Evolutionary conservation across 2,329 filamentous ascomycete species (phyloP), one percentile per base, ranked within the genome.

Genomic region (Fusarium oligoseptatum): DNA sequence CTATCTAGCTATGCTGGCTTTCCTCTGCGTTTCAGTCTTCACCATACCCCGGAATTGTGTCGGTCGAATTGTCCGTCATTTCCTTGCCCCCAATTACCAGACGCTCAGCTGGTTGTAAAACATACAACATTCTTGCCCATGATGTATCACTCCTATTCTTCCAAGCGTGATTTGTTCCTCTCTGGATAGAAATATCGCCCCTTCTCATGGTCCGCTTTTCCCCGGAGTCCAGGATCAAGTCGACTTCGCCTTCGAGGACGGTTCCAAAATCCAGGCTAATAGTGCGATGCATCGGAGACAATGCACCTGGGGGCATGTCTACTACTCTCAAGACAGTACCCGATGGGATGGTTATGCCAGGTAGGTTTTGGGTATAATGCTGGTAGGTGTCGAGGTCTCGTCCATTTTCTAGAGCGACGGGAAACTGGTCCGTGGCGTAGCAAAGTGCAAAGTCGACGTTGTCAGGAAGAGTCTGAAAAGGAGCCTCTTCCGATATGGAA

Each of bases 341-440:
- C 9, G 50, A 39, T 4, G 50, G n/a, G 24, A 65, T 58, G 14
- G 52, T 65, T 15, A 65, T 58, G 3, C 62, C 62, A 14, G 62
- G 62, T 24, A 58, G 62, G 6, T 65, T 58, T 17, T 65, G 24
- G 22, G 50, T 57, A 20, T 58, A 65, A 27, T 64, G 22, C 4
- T 29, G 36, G 52, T 65, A 65, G 4, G 50, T 58, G 17, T 36
- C 34, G 7, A 65, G 14, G 27, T 65, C 62, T 22, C 32, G 32
- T 27, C 32, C 39, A 20, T 34, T 29, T 15, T 45, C 27, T 37
- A 65, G 15, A 3, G 17, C 4, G n/a, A 58, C 52, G n/a, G 62
- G 62, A 24, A 58, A 58, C 27, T 57, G 11, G 52, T 65, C 39
- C 9, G 62, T 65, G 34, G 62, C 62, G 39, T 65, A 65, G 27